phyloP scores from a whole-genome alignment of 139 green algal species.

The Volvox reticuliferus region DNA sequence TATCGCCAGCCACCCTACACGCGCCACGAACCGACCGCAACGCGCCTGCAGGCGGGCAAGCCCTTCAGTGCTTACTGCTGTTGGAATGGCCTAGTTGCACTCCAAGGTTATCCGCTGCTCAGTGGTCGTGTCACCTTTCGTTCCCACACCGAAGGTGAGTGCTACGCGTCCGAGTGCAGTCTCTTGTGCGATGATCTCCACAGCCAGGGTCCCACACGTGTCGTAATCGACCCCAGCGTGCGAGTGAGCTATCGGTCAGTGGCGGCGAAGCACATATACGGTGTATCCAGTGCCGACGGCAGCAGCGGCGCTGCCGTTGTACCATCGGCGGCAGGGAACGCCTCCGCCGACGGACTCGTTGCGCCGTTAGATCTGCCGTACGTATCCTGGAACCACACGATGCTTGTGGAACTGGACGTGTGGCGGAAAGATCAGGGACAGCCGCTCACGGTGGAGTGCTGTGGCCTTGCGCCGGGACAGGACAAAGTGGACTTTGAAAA shows the following conservation, averaged over 20 bases:
- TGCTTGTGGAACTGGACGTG: not conserved
- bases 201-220: conserved; percentile 47
- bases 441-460: conserved; percentile 55
- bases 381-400: not conserved
- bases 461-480: conserved; percentile 48
- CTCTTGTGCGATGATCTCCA: conserved; percentile 76
- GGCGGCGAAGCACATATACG: not conserved
- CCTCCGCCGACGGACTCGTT: not conserved
- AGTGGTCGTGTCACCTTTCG: conserved; percentile 50
- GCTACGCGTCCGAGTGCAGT: conserved; percentile 69
- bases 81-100: conserved; percentile 76
- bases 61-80: conserved; percentile 71
- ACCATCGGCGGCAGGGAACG: not conserved
- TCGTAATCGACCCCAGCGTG: conserved; percentile 74
- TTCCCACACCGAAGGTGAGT: conserved; percentile 58
- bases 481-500: conserved; percentile 62
- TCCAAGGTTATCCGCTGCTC: conserved; percentile 62
- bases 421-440: not conserved
- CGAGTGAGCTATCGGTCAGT: conserved; percentile 55
- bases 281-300: not conserved
- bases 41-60: conserved; percentile 54
- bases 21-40: not conserved
- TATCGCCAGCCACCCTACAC: not conserved
- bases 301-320: not conserved
- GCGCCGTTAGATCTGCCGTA: not conserved